These are phyloP conservation scores for Diaporthe capsici DNA, from an alignment of 2,329 filamentous ascomycete species.

Conservation along the genomic window DNA sequence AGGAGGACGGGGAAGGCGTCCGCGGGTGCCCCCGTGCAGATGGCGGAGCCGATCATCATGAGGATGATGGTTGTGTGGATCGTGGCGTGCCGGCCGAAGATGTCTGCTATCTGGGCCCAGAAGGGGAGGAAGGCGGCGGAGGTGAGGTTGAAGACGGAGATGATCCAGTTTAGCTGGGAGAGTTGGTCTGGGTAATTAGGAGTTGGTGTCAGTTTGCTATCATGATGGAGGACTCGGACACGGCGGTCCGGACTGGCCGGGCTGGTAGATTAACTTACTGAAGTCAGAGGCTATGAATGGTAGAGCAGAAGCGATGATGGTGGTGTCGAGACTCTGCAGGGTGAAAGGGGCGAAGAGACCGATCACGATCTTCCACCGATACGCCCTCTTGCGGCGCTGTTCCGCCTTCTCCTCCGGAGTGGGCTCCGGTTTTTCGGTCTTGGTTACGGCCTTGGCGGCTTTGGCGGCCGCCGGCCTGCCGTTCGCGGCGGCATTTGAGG, in stretches of 20 bases:
- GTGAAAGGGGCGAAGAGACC: slow-evolving; percentile 73
- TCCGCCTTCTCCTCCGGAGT: slow-evolving; percentile 50
- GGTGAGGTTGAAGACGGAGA: slow-evolving; percentile 77
- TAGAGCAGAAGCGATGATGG: slow-evolving; percentile 72
- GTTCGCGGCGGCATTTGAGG: neutral
- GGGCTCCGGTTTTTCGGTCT: slow-evolving; percentile 31
- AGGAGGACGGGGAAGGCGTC: slow-evolving; percentile 71
- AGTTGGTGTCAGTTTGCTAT: slow-evolving; percentile 10
- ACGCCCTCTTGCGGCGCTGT: slow-evolving; percentile 51
- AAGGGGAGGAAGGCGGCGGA: slow-evolving; percentile 77
- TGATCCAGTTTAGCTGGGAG: slow-evolving; percentile 77
- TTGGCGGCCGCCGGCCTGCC: neutral
- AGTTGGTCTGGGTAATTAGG: slow-evolving; percentile 57
- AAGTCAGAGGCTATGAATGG: slow-evolving; percentile 77
- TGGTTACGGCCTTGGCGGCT: neutral
- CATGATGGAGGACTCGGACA: neutral
- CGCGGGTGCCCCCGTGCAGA: slow-evolving; percentile 71
- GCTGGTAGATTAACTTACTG: slow-evolving; percentile 53
- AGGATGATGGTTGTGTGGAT: slow-evolving; percentile 70
- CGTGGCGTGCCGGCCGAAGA: slow-evolving; percentile 73
- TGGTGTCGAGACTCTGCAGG: slow-evolving; percentile 74
- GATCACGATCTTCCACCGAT: slow-evolving; percentile 72
- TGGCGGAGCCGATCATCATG: slow-evolving; percentile 71
- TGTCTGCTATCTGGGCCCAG: slow-evolving; percentile 75
- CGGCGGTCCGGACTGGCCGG: neutral